A percentile compares a stretch with the other conserved stretches of the same genome.
Evolutionary conservation across 306 rosid genomes (phyloP).

Genomic region (Medicago ruthenica): DNA sequence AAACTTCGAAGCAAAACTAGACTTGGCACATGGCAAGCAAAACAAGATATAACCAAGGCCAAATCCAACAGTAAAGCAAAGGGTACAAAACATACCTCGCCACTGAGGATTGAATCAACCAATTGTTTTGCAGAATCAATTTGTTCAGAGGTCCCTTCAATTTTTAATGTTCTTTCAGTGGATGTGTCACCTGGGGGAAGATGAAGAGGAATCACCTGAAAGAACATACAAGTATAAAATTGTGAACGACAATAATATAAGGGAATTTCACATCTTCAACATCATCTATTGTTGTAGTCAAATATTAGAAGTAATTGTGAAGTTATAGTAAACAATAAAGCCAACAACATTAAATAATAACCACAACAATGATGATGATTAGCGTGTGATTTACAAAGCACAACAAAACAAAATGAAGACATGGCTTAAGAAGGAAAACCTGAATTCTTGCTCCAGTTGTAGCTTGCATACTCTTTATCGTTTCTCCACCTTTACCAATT

Average conservation of each 20-base stretch:
- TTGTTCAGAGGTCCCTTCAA: conserved; percentile 91
- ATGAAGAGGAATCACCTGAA: conserved; percentile 95
- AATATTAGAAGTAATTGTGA: neutral
- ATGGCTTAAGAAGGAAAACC: conserved; percentile 52
- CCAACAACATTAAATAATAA: neutral
- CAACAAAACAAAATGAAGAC: neutral
- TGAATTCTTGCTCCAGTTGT: conserved; percentile 91
- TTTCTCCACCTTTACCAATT: conserved; percentile 97
- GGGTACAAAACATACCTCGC: conserved; percentile 72
- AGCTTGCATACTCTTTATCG: conserved; percentile 92
- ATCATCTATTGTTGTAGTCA: neutral
- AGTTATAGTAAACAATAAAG: neutral
- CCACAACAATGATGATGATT: neutral
- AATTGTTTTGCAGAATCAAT: conserved; percentile 86
- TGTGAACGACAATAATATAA: neutral
- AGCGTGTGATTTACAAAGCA: neutral
- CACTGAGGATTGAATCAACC: conserved; percentile 84
- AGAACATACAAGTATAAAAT: neutral
- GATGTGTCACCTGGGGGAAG: conserved; percentile 98
- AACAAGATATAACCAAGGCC: conserved; percentile 36
- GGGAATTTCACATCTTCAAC: neutral
- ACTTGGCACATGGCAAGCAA: conserved; percentile 41
- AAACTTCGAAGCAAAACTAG: conserved; percentile 14
- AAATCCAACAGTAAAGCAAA: conserved; percentile 39
- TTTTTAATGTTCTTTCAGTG: conserved; percentile 78